These are phyloP conservation scores for Fusarium foetens DNA, from an alignment of 2,329 filamentous ascomycete species.

Conservation along the genomic window DNA sequence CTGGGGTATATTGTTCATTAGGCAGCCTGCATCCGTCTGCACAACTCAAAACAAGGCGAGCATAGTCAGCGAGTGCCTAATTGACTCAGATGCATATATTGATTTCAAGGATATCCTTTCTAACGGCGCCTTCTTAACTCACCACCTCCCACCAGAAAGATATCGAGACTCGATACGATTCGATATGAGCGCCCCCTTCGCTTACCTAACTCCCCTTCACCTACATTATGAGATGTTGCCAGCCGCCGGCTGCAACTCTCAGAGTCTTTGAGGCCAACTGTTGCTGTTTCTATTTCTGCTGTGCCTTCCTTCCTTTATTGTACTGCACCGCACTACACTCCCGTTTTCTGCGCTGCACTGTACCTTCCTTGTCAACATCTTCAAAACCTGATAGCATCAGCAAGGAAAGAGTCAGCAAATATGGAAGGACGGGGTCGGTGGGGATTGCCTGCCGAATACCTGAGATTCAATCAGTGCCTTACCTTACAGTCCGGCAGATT, in stretches of 20 bases:
- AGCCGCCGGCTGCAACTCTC: conserved; percentile 21
- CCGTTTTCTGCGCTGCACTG: neutral
- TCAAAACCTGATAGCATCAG: conserved; percentile 12
- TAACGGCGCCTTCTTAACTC: conserved; percentile 39
- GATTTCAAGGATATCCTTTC: conserved; percentile 25
- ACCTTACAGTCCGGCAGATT: neutral
- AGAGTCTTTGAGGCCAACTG: conserved; percentile 35
- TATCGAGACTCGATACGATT: conserved; percentile 19
- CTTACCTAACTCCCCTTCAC: conserved; percentile 12
- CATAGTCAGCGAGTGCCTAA: conserved; percentile 19
- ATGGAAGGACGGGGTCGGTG: conserved; percentile 5
- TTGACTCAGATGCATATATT: conserved; percentile 28
- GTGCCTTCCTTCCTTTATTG: conserved; percentile 1
- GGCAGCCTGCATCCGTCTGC: conserved; percentile 27
- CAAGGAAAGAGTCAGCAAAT: conserved; percentile 8
- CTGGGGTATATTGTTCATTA: conserved; percentile 16
- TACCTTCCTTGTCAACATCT: conserved; percentile 13
- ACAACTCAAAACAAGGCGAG: conserved; percentile 12
- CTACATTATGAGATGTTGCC: conserved; percentile 23
- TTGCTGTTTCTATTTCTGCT: conserved; percentile 9
- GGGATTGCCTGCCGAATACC: conserved; percentile 11
- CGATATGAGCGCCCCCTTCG: conserved; percentile 15
- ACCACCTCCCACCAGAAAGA: conserved; percentile 29
- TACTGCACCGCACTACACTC: neutral
- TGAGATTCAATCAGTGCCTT: neutral